Conservation (phyloP, 1,284 basidiomycete species). For the Leccinum olivaceoglutinosum region DNA sequence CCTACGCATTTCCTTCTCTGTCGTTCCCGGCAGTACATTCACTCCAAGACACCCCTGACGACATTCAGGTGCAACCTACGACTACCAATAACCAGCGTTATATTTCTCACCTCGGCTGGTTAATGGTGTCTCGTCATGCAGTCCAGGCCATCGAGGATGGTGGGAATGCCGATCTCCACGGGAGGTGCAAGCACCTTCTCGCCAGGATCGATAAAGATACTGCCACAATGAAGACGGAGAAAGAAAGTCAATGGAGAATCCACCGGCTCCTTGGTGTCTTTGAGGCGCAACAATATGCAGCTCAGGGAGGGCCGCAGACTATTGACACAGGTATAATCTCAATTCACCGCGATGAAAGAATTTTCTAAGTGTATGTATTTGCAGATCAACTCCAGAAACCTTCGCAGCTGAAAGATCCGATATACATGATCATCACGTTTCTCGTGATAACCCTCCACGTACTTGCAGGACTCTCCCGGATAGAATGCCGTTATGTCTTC, state of each 20-base stretch:
- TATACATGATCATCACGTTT: background rate
- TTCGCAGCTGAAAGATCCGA: background rate
- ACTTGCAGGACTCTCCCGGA: background rate
- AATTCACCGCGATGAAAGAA: background rate
- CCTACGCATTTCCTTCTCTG: background rate
- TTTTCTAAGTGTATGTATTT: background rate
- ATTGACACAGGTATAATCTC: background rate
- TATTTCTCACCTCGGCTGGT: background rate
- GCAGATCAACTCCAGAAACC: background rate
- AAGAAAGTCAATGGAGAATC: background rate
- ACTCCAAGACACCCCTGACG: background rate
- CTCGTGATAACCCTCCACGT: background rate
- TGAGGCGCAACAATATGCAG: background rate
- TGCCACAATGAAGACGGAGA: background rate
- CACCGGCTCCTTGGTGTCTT: background rate
- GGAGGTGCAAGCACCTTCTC: background rate
- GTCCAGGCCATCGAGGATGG: background rate
- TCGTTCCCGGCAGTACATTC: background rate
- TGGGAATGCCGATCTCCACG: background rate
- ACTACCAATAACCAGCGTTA: background rate
- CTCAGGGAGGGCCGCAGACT: background rate
- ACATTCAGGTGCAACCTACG: background rate
- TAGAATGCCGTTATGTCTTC: background rate
- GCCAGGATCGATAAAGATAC: background rate
- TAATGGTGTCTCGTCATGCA: background rate